Conservation (phyloP, 176 grass and related monocot genomes). For the Avena sativa region DNA sequence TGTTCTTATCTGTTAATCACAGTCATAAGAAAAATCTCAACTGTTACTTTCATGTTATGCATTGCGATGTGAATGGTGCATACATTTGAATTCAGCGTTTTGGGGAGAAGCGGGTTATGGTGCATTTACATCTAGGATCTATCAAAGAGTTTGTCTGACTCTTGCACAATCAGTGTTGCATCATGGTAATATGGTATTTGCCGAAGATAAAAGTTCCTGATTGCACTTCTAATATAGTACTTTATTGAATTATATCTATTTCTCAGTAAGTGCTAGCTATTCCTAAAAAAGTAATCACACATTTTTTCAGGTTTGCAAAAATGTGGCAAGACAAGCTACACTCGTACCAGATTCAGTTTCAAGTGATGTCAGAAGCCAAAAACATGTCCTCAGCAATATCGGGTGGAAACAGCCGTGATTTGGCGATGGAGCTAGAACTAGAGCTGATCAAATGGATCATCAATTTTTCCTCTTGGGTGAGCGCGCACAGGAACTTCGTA, state of each 20-base stretch:
- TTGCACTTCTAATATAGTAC: not conserved
- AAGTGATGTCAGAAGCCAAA: conserved; percentile 65
- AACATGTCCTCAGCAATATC: conserved; percentile 54
- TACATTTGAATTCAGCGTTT: not conserved
- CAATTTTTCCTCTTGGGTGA: conserved; percentile 84
- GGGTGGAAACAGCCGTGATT: conserved; percentile 38
- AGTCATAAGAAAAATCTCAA: not conserved
- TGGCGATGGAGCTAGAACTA: conserved; percentile 70
- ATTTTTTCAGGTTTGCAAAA: conserved; percentile 64
- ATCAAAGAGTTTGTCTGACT: not conserved
- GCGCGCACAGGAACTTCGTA: conserved; percentile 70
- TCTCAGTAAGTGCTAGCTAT: not conserved
- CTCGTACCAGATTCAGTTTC: conserved; percentile 68
- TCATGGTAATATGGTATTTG: not conserved
- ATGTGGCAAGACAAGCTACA: conserved; percentile 88
- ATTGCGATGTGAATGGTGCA: not conserved
- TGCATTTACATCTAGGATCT: conserved; percentile 21
- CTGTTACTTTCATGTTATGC: not conserved
- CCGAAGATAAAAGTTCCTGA: conserved; percentile 12
- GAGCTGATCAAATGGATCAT: conserved; percentile 90
- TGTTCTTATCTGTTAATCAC: not conserved
- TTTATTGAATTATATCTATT: not conserved
- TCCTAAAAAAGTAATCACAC: conserved; percentile 22
- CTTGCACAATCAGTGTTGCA: not conserved
- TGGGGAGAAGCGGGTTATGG: not conserved